phyloP scores from a whole-genome alignment of 176 grass and related monocot species.

The Phragmites australis region DNA sequence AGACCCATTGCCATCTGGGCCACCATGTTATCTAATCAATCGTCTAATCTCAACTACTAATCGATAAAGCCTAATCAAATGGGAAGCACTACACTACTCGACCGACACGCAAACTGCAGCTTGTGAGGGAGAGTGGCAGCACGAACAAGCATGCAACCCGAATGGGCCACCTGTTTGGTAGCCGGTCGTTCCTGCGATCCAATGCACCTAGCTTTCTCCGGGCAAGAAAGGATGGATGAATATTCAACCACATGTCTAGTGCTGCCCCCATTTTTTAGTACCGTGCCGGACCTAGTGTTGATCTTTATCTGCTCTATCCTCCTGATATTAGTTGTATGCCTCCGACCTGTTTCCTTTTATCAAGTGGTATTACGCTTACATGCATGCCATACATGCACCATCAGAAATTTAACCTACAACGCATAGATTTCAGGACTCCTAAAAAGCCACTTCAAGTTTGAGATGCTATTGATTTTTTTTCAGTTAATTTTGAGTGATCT shows the following conservation, averaged over 20 bases:
- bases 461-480: no score
- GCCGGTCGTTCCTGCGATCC: not conserved
- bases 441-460: no score
- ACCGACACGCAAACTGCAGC: not conserved
- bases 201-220: slow-evolving; percentile 5
- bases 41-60: no score
- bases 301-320: not conserved
- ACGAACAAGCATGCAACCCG: not conserved
- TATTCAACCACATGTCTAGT: not conserved
- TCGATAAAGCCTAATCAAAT: not conserved
- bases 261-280: not conserved
- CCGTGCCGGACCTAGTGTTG: not conserved
- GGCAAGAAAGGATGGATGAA: not conserved
- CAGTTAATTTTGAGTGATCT: no score
- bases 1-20: no score
- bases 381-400: no score
- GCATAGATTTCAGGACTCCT: no score
- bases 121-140: not conserved
- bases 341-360: no score
- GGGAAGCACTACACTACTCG: not conserved
- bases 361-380: no score
- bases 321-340: not conserved
- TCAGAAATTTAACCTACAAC: no score
- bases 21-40: no score
- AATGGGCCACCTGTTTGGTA: slow-evolving; percentile 1